Percentiles rank a stretch among this genome's conserved stretches.
These are phyloP conservation scores for Trichoderma sp. DNA, from an alignment of 2,329 filamentous ascomycete species.

Conservation along the genomic window DNA sequence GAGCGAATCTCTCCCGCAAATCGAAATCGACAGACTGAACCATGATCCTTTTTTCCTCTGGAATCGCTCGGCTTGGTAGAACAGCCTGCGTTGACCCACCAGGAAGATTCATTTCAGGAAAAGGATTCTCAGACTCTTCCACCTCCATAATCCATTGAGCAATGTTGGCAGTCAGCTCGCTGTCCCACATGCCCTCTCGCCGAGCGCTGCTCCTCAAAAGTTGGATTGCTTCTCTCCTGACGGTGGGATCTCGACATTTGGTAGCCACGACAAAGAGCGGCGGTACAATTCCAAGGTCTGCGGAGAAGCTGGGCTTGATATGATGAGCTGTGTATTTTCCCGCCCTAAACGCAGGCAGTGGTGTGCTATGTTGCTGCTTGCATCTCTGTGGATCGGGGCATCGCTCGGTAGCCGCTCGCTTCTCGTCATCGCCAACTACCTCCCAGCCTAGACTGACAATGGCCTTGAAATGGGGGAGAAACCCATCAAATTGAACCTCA, in stretches of 20 bases:
- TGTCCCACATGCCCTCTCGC: conserved; percentile 69
- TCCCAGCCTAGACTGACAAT: conserved; percentile 59
- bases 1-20: conserved; percentile 48
- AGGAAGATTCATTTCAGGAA: background rate
- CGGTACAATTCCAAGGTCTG: conserved; percentile 62
- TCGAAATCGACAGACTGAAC: conserved; percentile 56
- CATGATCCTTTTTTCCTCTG: conserved; percentile 55
- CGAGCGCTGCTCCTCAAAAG: conserved; percentile 58
- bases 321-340: conserved; percentile 46
- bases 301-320: conserved; percentile 61
- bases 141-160: conserved; percentile 54
- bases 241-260: conserved; percentile 57
- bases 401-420: conserved; percentile 44
- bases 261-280: conserved; percentile 65
- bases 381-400: conserved; percentile 46
- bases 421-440: conserved; percentile 57
- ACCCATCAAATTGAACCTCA: conserved; percentile 58
- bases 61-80: conserved; percentile 35
- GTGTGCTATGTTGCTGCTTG: conserved; percentile 34
- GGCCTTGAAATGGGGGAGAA: conserved; percentile 48
- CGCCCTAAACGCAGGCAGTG: conserved; percentile 38
- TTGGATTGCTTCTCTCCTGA: conserved; percentile 59
- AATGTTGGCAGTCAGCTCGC: conserved; percentile 54
- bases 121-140: conserved; percentile 45
- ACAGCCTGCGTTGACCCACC: background rate